Evolutionary conservation across 2,329 filamentous ascomycete species (phyloP).

Genomic region (Hymenoscyphus fraxineus): DNA sequence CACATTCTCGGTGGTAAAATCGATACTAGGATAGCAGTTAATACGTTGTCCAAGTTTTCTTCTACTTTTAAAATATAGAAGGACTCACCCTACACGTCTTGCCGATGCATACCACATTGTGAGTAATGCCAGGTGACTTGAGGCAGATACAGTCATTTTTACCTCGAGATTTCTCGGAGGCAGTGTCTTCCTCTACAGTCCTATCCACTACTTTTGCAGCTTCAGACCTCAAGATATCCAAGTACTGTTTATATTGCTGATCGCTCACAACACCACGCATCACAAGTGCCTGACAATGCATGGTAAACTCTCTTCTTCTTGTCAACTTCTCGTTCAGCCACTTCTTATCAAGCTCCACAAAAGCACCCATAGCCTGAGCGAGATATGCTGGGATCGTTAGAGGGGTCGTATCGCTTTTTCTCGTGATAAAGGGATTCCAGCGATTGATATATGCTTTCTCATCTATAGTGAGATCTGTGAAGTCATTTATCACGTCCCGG

Average conservation of each 20-base stretch:
- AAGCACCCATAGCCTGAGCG: constrained; percentile 21
- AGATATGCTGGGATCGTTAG: not conserved
- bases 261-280: constrained; percentile 21
- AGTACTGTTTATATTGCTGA: constrained; percentile 13
- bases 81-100: constrained; percentile 17
- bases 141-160: constrained; percentile 25
- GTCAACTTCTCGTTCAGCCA: constrained; percentile 27
- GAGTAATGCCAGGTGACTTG: constrained; percentile 12
- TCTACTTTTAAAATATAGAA: not conserved
- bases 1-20: constrained; percentile 23
- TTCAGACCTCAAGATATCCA: constrained; percentile 15
- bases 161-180: constrained; percentile 11
- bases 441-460: constrained; percentile 33
- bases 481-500: constrained; percentile 31
- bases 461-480: constrained; percentile 26
- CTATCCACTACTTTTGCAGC: constrained; percentile 4
- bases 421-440: constrained; percentile 32
- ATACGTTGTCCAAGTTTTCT: not conserved
- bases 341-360: constrained; percentile 23
- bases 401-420: not conserved
- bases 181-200: constrained; percentile 1
- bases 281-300: constrained; percentile 17
- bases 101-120: constrained; percentile 23
- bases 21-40: constrained; percentile 20
- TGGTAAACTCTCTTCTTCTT: constrained; percentile 4